Evolutionary conservation across 1,284 basidiomycete species (phyloP).

Genomic region (Moesziomyces sp.): DNA sequence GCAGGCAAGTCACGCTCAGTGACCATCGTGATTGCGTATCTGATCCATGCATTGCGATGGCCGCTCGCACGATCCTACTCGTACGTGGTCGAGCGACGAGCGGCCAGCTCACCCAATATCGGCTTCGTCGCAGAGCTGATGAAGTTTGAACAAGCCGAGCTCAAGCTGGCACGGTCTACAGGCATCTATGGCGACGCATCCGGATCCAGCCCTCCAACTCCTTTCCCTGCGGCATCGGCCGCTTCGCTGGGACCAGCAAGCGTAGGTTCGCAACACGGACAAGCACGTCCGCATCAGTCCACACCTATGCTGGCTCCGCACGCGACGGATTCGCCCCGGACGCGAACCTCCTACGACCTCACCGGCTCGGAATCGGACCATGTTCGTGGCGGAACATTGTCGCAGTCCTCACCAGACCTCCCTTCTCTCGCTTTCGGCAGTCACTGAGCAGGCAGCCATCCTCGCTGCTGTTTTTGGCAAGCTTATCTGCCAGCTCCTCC

Average conservation of each 20-base stretch:
- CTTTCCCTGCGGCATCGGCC: slow-evolving; percentile 9
- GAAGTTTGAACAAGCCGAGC: slow-evolving; percentile 82
- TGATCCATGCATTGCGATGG: slow-evolving; percentile 97
- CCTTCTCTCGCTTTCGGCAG: slow-evolving; percentile 9
- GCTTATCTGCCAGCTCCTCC: too few relatives aligned
- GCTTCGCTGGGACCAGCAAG: background rate
- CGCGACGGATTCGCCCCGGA: background rate
- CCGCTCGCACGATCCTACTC: slow-evolving; percentile 87
- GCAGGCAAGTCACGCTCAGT: slow-evolving; percentile 95
- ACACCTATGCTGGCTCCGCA: slow-evolving; percentile 7
- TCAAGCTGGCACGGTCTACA: slow-evolving; percentile 27
- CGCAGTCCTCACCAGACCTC: slow-evolving; percentile 40
- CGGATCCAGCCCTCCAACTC: background rate
- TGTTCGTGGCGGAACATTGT: slow-evolving; percentile 1
- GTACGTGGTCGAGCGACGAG: slow-evolving; percentile 87
- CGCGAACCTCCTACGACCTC: slow-evolving; percentile 1
- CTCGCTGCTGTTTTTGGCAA: background rate
- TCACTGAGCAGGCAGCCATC: slow-evolving; percentile 1
- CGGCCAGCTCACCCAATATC: slow-evolving; percentile 95
- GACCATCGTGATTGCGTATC: slow-evolving; percentile 95
- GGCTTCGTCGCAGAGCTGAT: slow-evolving; percentile 97
- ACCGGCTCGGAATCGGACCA: background rate
- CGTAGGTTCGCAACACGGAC: background rate
- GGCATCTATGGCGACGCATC: slow-evolving; percentile 33
- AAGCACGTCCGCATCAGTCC: background rate